Evolutionary conservation across 23 red algal genomes (phyloP), one percentile per base, ranked within the genome.

Genomic region (Gracilariopsis chorda): DNA sequence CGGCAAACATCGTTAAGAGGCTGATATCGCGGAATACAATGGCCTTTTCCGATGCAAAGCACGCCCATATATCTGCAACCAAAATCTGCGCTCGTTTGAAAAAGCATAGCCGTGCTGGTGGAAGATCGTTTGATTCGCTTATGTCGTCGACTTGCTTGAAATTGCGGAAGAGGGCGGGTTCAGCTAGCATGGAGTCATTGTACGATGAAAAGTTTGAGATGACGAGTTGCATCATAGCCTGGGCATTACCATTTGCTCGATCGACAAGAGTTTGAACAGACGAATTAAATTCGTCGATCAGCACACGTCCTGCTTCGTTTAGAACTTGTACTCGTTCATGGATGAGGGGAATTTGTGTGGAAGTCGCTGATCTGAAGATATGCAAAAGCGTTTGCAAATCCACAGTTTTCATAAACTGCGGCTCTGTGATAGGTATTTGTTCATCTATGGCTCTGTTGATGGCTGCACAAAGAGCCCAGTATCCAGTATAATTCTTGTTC

Each of bases 11-110:
- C 2, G 82, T 86, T 3, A 86, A 27, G 28, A 25, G 30, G 58
- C 43, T 21, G 44, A 86, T 86, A 19, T 86, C 82, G 42, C 55
- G 62, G 42, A 86, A 86, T 36, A 47, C 32, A 34, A 70, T 52
- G 13, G 46, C 20, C 27, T 47, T 46, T 9, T n/a, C 49, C 8
- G 62, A 21, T 2, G 82, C 82, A 65, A 86, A 86, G 55, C 82
- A 86, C 17, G 82, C 82, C 82, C 82, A 86, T 17, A 86, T 56
- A 39, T 86, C 82, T 39, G 82, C 82, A 4, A 86, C 62, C 1
- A 86, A 13, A 16, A 86, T 86, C 63, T 86, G 82, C 29, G 82
- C 82, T 16, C 82, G 82, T 24, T 86, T 86, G 44, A 49, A 86
- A 34, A 86, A 86, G 44, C 21, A 86, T 8, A 86, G 62, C 41